Conservation (phyloP, 768 basidiomycete species). For the Leccinum rimulosum region DNA sequence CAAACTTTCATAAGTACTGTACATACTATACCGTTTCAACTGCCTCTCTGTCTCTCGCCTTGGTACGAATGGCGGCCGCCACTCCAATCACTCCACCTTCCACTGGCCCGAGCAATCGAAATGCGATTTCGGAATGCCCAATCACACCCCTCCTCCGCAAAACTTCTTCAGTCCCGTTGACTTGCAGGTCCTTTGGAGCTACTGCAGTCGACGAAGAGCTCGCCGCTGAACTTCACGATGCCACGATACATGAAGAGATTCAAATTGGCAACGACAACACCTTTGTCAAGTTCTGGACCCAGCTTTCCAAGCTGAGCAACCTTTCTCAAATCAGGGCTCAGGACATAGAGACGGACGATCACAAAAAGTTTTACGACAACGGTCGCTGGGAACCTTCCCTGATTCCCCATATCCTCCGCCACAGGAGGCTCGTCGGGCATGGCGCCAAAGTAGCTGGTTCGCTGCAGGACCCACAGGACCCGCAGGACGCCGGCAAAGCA, state of each 20-base stretch:
- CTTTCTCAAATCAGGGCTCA: neutral
- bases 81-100: neutral
- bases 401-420: neutral
- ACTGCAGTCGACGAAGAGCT: neutral
- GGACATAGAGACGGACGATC: neutral
- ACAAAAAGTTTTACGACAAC: neutral
- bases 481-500: no score
- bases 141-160: neutral
- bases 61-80: neutral
- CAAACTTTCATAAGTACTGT: no score
- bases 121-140: neutral
- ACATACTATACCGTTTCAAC: neutral
- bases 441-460: no score
- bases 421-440: no score
- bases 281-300: neutral
- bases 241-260: neutral
- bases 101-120: neutral
- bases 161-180: neutral
- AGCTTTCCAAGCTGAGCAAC: neutral
- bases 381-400: neutral
- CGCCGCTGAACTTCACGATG: neutral
- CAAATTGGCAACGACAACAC: neutral
- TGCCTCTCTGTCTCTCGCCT: neutral
- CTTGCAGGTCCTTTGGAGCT: neutral
- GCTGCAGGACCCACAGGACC: no score